A percentile compares a stretch with the other conserved stretches of the same genome.
These are phyloP conservation scores for Brettanomyces bruxellensis DNA, from an alignment of 805 yeast species.

Conservation along the genomic window DNA sequence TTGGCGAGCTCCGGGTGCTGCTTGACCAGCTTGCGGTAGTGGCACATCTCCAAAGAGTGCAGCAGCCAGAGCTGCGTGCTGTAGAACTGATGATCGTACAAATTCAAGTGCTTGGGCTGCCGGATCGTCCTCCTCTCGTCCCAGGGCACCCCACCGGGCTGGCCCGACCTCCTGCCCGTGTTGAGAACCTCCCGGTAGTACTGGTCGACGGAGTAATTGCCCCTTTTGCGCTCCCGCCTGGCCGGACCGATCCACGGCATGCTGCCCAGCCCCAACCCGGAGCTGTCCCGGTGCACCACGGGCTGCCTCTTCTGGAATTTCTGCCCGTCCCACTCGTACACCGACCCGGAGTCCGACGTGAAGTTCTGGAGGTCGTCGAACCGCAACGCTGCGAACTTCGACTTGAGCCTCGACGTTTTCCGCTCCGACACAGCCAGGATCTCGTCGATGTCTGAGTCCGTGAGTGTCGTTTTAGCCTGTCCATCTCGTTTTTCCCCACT, in stretches of 20 bases:
- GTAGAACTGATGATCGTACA: constrained; percentile 87
- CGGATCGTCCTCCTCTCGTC: constrained; percentile 47
- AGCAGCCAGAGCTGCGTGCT: constrained; percentile 69
- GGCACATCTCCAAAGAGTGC: constrained; percentile 73
- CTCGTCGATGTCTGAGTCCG: constrained; percentile 53
- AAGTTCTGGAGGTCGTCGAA: constrained; percentile 73
- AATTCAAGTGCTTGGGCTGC: constrained; percentile 75
- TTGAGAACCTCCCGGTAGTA: constrained; percentile 49
- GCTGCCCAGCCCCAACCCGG: constrained; percentile 30
- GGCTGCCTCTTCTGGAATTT: constrained; percentile 61
- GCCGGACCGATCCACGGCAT: constrained; percentile 79
- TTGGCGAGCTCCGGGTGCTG: constrained; percentile 56
- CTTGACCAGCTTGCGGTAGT: constrained; percentile 58
- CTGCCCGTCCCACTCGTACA: constrained; percentile 85
- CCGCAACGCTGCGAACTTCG: constrained; percentile 58
- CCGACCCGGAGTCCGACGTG: constrained; percentile 44
- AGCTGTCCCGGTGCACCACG: constrained; percentile 32
- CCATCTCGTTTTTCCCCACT: not conserved
- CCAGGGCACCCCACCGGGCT: constrained; percentile 35
- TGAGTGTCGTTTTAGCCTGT: constrained; percentile 9
- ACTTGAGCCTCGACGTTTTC: constrained; percentile 52
- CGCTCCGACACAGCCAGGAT: constrained; percentile 51
- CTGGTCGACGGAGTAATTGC: constrained; percentile 79
- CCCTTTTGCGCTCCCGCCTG: constrained; percentile 66
- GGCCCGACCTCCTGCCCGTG: constrained; percentile 36